A percentile compares a stretch with the other conserved stretches of the same genome.
Conservation (phyloP, 495 filamentous ascomycete genomes). For the Penicillium desertorum region DNA sequence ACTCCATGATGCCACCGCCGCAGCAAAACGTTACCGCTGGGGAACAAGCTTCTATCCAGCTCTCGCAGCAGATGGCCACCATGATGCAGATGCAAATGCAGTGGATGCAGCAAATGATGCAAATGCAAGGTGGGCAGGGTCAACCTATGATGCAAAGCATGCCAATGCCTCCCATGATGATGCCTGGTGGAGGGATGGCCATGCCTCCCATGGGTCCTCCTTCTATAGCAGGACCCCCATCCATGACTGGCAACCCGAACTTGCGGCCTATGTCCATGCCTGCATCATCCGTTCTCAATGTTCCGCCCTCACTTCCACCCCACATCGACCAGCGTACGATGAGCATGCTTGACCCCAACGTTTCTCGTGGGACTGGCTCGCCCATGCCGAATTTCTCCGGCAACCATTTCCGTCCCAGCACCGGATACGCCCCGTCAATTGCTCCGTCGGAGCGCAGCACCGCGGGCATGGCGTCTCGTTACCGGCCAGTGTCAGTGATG, state of each 20-base stretch:
- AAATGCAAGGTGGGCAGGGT: slow-evolving; percentile 56
- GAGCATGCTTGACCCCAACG: slow-evolving; percentile 80
- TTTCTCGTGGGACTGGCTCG: slow-evolving; percentile 48
- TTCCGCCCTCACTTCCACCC: slow-evolving; percentile 17
- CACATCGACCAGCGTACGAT: slow-evolving; percentile 59
- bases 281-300: slow-evolving; percentile 7
- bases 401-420: slow-evolving; percentile 31
- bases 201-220: slow-evolving; percentile 21
- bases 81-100: slow-evolving; percentile 96
- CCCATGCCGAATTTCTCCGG: slow-evolving; percentile 34
- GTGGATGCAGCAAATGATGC: slow-evolving; percentile 74
- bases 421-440: slow-evolving; percentile 68
- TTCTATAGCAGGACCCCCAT: slow-evolving; percentile 19
- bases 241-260: slow-evolving; percentile 22
- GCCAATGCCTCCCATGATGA: slow-evolving; percentile 22
- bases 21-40: slow-evolving; percentile 45
- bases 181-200: slow-evolving; percentile 19
- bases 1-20: slow-evolving; percentile 42
- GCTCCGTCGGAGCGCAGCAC: slow-evolving; percentile 95
- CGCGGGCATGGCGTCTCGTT: slow-evolving; percentile 84
- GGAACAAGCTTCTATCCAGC: slow-evolving; percentile 77
- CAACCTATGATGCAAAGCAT: slow-evolving; percentile 25
- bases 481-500: slow-evolving; percentile 76
- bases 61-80: slow-evolving; percentile 82
- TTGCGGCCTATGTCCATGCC: slow-evolving; percentile 49